phyloP scores from a whole-genome alignment of 441 rosid species.

The Erodium chrysanthum region DNA sequence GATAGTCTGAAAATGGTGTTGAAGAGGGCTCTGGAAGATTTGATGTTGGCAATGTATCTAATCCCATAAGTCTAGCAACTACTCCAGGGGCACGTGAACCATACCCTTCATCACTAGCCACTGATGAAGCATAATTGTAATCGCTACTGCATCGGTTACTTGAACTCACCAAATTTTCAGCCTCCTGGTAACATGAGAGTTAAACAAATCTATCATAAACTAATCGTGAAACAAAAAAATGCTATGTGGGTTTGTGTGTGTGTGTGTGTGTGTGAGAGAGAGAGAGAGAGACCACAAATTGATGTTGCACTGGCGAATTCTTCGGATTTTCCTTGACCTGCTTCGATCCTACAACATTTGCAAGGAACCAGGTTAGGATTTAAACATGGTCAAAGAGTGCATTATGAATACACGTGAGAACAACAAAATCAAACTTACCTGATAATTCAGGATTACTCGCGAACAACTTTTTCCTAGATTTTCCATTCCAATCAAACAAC shows the following conservation, averaged over 20 bases:
- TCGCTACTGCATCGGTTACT: conserved; percentile 40
- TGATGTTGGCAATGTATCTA: conserved; percentile 60
- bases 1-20: conserved; percentile 27
- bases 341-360: conserved; percentile 27
- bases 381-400: neutral
- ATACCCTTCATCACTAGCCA: conserved; percentile 55
- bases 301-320: conserved; percentile 23
- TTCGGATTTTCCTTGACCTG: conserved; percentile 37
- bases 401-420: neutral
- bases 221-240: neutral
- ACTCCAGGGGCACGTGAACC: conserved; percentile 67
- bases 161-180: conserved; percentile 35
- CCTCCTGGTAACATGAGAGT: conserved; percentile 21
- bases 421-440: conserved; percentile 27
- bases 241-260: neutral
- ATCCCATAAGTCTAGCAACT: conserved; percentile 93
- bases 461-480: conserved; percentile 70
- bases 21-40: conserved; percentile 33
- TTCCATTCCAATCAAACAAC: conserved; percentile 79
- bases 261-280: neutral
- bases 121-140: conserved; percentile 47
- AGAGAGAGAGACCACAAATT: conserved; percentile 12
- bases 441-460: conserved; percentile 29
- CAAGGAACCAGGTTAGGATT: neutral
- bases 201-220: neutral